Percentiles rank a stretch among this genome's conserved stretches.
phyloP scores from a whole-genome alignment of 228 moss, liverwort and hornwort genomes.

The Sphagnum fallax region DNA sequence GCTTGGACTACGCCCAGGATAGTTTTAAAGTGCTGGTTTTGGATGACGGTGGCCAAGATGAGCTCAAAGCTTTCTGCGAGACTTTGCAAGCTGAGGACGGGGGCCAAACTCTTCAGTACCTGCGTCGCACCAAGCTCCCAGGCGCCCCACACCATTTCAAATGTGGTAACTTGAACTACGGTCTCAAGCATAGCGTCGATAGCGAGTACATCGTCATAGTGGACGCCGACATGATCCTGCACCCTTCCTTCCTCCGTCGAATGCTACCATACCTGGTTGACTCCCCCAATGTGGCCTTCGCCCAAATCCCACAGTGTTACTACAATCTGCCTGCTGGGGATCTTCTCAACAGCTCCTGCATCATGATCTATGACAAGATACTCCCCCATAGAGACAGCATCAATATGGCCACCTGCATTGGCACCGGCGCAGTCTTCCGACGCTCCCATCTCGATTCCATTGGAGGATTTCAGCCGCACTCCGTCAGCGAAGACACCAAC shows the following conservation, averaged over 20 bases:
- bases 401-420: slow-evolving; percentile 12
- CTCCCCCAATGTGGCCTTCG: slow-evolving; percentile 23
- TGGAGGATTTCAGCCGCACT: slow-evolving; percentile 44
- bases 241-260: slow-evolving; percentile 12
- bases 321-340: slow-evolving; percentile 46
- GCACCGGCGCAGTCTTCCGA: slow-evolving; percentile 15
- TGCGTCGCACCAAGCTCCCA: slow-evolving; percentile 16
- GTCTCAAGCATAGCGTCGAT: slow-evolving; percentile 17
- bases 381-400: slow-evolving; percentile 25
- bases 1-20: slow-evolving; percentile 33
- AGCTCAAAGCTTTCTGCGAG: slow-evolving; percentile 30
- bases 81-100: slow-evolving; percentile 23
- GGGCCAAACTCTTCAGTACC: slow-evolving; percentile 6
- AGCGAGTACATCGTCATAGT: slow-evolving; percentile 39
- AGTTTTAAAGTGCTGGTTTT: slow-evolving; percentile 37
- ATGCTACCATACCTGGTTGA: slow-evolving; percentile 26
- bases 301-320: slow-evolving; percentile 39
- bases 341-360: slow-evolving; percentile 26
- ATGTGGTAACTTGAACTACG: slow-evolving; percentile 50
- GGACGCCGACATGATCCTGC: slow-evolving; percentile 53
- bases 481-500: slow-evolving; percentile 36
- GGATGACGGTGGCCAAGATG: slow-evolving; percentile 44
- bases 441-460: slow-evolving; percentile 22
- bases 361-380: slow-evolving; percentile 23
- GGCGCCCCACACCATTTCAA: slow-evolving; percentile 49